phyloP scores from a whole-genome alignment of 2,329 filamentous ascomycete species.

The Ascochyta rabiei region DNA sequence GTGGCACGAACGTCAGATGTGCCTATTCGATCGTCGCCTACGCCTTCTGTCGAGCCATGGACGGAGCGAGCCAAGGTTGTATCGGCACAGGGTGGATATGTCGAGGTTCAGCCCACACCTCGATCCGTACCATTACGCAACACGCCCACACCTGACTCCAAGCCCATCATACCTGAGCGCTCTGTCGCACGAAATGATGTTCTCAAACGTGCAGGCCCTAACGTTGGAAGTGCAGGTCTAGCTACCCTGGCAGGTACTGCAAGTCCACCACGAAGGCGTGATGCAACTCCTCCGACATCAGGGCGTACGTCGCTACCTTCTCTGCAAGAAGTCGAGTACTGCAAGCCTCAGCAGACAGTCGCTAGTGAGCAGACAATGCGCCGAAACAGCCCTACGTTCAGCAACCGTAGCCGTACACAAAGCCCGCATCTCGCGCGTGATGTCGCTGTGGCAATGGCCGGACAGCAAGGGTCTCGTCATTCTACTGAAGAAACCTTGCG shows the following conservation, averaged over 20 bases:
- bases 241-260: slow-evolving; percentile 10
- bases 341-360: slow-evolving; percentile 2
- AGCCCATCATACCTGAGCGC: slow-evolving; percentile 26
- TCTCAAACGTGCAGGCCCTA: slow-evolving; percentile 20
- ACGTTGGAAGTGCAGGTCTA: slow-evolving; percentile 10
- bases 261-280: slow-evolving; percentile 28
- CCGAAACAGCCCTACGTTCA: slow-evolving; percentile 18
- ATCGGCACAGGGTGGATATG: slow-evolving; percentile 32
- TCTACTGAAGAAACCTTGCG: slow-evolving; percentile 32
- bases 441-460: slow-evolving; percentile 19
- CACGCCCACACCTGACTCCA: slow-evolving; percentile 37
- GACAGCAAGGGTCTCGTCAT: slow-evolving; percentile 29
- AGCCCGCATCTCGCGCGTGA: slow-evolving; percentile 27
- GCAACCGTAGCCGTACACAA: slow-evolving; percentile 26
- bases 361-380: slow-evolving; percentile 5
- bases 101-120: slow-evolving; percentile 32
- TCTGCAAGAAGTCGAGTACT: slow-evolving; percentile 37
- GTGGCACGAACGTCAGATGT: slow-evolving; percentile 52
- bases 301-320: slow-evolving; percentile 36
- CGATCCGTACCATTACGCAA: slow-evolving; percentile 34
- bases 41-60: slow-evolving; percentile 29
- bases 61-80: slow-evolving; percentile 21
- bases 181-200: slow-evolving; percentile 28
- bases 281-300: slow-evolving; percentile 27
- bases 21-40: slow-evolving; percentile 38